Evolutionary conservation across 768 basidiomycete genomes (phyloP).

Genomic region (Leccinellum rugosiceps): DNA sequence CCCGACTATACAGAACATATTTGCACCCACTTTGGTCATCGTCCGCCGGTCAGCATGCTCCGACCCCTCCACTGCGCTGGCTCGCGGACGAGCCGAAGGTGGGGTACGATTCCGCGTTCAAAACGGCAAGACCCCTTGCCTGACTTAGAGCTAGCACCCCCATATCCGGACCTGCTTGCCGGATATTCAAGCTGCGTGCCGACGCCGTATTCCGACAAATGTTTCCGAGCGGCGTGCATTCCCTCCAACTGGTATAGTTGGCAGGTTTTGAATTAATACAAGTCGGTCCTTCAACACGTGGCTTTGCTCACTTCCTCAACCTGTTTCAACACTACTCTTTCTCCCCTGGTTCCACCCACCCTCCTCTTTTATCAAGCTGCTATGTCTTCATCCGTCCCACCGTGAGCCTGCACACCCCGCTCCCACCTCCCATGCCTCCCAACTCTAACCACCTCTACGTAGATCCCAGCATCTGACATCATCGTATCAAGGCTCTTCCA

Average conservation of each 20-base stretch:
- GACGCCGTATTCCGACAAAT: not conserved
- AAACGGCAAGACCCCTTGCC: not conserved
- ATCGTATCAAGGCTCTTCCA: not conserved
- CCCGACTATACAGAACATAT: not conserved
- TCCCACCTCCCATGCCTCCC: not conserved
- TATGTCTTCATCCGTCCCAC: not conserved
- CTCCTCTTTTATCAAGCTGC: not conserved
- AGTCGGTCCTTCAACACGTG: not conserved
- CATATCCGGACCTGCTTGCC: not conserved
- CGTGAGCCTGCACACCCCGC: not conserved
- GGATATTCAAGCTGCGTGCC: not conserved
- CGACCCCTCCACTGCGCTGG: not conserved
- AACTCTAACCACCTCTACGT: not conserved
- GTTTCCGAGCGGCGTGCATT: not conserved
- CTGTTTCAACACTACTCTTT: not conserved
- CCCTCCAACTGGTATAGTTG: not conserved
- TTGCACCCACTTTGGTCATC: not conserved
- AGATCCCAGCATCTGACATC: not conserved
- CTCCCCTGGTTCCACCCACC: not conserved
- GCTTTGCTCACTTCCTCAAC: not conserved
- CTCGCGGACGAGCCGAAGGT: not conserved
- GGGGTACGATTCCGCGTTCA: not conserved
- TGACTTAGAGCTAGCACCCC: not conserved
- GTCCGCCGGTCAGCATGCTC: not conserved
- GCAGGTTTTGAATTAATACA: not conserved